A percentile compares a stretch with the other conserved stretches of the same genome.
Evolutionary conservation across 441 rosid species (phyloP).

Genomic region (Pelargonium fulgidum): DNA sequence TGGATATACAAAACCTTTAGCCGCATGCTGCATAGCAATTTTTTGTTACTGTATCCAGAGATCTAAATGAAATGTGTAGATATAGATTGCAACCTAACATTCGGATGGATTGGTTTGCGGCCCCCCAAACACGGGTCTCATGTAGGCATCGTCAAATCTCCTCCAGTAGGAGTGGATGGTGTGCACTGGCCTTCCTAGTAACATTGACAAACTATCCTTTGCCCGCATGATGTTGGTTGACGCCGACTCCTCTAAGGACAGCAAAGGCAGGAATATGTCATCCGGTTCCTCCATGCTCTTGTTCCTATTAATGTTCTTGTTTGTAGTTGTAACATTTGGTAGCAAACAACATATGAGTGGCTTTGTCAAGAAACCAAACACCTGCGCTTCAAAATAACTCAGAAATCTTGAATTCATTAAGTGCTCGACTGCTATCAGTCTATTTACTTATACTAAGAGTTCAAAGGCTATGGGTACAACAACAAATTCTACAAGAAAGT

Average conservation of each 20-base stretch:
- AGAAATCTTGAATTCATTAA: background rate
- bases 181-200: conserved; percentile 65
- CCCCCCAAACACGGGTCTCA: conserved; percentile 90
- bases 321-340: conserved; percentile 32
- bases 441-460: too few relatives aligned
- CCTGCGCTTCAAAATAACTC: conserved; percentile 34
- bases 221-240: conserved; percentile 55
- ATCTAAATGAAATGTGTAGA: background rate
- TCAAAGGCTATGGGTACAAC: too few relatives aligned
- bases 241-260: conserved; percentile 61
- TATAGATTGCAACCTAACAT: conserved; percentile 29
- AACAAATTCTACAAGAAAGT: background rate
- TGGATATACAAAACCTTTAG: too few relatives aligned
- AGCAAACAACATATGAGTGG: conserved; percentile 54
- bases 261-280: conserved; percentile 52
- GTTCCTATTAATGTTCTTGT: background rate
- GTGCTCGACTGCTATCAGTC: background rate
- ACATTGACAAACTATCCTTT: conserved; percentile 62
- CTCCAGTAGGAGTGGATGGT: conserved; percentile 83
- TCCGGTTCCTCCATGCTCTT: conserved; percentile 28
- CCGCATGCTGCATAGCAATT: too few relatives aligned
- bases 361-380: conserved; percentile 77
- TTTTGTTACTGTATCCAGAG: too few relatives aligned
- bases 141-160: conserved; percentile 64
- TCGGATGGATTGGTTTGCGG: conserved; percentile 32